Evolutionary conservation across 2,329 filamentous ascomycete species (phyloP).

Genomic region (Aspergillus eucalypticola): DNA sequence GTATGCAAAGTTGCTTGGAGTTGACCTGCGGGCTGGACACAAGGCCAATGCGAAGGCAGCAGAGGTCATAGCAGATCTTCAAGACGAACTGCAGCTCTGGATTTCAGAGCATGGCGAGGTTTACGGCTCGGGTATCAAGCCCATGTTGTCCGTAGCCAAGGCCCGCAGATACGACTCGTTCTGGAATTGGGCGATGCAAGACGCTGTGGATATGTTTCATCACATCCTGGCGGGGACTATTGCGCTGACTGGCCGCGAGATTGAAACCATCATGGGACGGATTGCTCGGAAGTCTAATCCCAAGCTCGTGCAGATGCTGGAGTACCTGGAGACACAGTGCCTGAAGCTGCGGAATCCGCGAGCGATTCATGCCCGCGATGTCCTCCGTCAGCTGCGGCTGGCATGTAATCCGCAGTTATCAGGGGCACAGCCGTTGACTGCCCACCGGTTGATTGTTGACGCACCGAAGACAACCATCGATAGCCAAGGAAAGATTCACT

Average conservation of each 20-base stretch:
- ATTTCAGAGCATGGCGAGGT: constrained; percentile 6
- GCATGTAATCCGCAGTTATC: background rate
- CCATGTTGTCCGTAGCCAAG: background rate
- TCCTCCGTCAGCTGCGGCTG: background rate
- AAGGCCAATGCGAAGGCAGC: background rate
- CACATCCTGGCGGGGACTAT: background rate
- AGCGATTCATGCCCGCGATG: background rate
- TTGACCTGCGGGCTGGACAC: constrained; percentile 1
- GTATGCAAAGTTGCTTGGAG: background rate
- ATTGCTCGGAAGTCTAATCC: background rate
- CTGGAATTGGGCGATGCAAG: constrained; percentile 9
- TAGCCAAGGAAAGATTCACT: background rate
- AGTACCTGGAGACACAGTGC: background rate
- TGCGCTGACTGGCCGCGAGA: background rate
- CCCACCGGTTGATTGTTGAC: background rate
- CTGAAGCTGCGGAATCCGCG: background rate
- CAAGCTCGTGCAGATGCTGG: background rate
- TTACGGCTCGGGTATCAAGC: background rate
- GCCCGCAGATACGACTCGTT: constrained; percentile 4
- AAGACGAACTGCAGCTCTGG: constrained; percentile 1
- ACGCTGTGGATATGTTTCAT: background rate
- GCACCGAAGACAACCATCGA: constrained; percentile 1
- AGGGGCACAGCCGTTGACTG: background rate
- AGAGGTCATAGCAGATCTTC: background rate
- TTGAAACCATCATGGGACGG: background rate